Base-by-base conservation (phyloP, 371 early-diverging fungal genomes). In the Phascolomyces articulosus region DNA sequence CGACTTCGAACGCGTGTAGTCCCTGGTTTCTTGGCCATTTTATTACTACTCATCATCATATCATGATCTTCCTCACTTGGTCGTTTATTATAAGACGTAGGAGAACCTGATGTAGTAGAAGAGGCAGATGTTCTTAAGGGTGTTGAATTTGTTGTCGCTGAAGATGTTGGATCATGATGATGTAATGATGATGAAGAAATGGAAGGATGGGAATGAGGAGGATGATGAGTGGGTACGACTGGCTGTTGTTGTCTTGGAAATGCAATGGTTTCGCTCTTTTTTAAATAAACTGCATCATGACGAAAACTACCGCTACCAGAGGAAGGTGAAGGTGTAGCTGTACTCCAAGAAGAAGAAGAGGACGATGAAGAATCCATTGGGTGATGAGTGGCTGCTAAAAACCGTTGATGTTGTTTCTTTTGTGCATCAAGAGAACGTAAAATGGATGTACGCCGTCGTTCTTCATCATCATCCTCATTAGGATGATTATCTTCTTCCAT, bases 391-490 rank as follows among this genome's bases (percentile, higher is more conserved):
- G 29, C 59, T 34, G 53, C 21, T 38, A 67, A 53, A 11, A 74
- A 34, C 13, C 70, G 65, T 48, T 68, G 76, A 26, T 56, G 66
- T 18, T 68, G 55, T 53, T 60, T 72, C 40, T 79, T 76, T 49
- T 74, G 74, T 48, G 70, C 72, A 58, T 79, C 79, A 20, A 76
- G 34, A 13, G 77, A 76, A 15, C 70, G 74, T 3, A 79, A 51
- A 23, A 77, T 79, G 20, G 63, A 65, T n/a, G 59, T 55, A n/a
- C 72, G 77, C 11, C 77, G 65, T n/a, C 53, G 60, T 63, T 75
- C 79, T 47, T 73, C 79, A 34, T 73, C 74, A 10, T 75, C 72
- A 31, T 60, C 67, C 4, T 49, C n/a, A n/a, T n/a, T n/a, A n/a
- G n/a, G n/a, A n/a, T n/a, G n/a, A n/a, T n/a, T 23, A 49, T 44